Conservation (phyloP, 371 early-diverging fungal species). For the Haplosporangium sp. region DNA sequence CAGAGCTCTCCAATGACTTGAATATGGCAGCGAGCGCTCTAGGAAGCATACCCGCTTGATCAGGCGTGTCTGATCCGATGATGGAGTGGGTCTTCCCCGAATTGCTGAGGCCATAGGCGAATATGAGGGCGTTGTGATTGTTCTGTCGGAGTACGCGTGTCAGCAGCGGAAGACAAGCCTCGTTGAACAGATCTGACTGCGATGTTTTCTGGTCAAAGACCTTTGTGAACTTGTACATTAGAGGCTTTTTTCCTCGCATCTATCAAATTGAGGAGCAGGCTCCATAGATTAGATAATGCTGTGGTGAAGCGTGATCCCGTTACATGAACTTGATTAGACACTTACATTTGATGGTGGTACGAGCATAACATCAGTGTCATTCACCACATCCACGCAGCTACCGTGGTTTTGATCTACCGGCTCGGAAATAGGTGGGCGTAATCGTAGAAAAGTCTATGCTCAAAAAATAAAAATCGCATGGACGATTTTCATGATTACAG, state of each 20-base stretch:
- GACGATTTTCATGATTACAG: no score
- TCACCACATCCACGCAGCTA: slow-evolving; percentile 13
- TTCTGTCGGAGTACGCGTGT: slow-evolving; percentile 55
- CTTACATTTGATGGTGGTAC: slow-evolving; percentile 28
- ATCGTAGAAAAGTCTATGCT: slow-evolving; percentile 59
- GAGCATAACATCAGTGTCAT: slow-evolving; percentile 61
- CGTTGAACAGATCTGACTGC: slow-evolving; percentile 69
- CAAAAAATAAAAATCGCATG: background rate
- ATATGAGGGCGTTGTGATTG: slow-evolving; percentile 74
- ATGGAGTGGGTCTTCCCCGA: slow-evolving; percentile 86
- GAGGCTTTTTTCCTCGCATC: slow-evolving; percentile 60
- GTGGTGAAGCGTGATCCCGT: background rate
- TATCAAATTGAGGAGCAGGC: slow-evolving; percentile 13
- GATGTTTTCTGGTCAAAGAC: slow-evolving; percentile 63
- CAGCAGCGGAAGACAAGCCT: slow-evolving; percentile 68
- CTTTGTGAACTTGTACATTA: slow-evolving; percentile 73
- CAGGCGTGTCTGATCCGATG: slow-evolving; percentile 61
- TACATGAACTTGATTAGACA: background rate
- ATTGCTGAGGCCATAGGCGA: slow-evolving; percentile 84
- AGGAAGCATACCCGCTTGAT: slow-evolving; percentile 69
- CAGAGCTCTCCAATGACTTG: slow-evolving; percentile 47
- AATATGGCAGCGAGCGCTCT: slow-evolving; percentile 71
- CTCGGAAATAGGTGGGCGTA: slow-evolving; percentile 45
- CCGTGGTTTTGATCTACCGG: slow-evolving; percentile 10
- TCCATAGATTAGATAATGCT: slow-evolving; percentile 13